These are phyloP conservation scores for Draba incana DNA, from an alignment of 345 rosid species.

Conservation along the genomic window DNA sequence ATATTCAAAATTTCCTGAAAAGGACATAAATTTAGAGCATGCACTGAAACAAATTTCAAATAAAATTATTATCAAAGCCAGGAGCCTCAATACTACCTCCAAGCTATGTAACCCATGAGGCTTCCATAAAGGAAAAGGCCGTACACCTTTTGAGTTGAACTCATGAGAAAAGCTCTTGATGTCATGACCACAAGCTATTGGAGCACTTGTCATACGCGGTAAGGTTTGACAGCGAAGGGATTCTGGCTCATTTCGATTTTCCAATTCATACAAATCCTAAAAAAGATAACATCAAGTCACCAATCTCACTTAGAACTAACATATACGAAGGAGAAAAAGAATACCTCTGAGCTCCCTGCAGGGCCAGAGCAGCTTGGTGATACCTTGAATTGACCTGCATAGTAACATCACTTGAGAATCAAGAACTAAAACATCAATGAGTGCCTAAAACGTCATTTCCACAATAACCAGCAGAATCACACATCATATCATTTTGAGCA, in stretches of 20 bases:
- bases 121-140: slow-evolving; percentile 87
- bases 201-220: slow-evolving; percentile 75
- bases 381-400: slow-evolving; percentile 54
- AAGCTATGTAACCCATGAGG: slow-evolving; percentile 69
- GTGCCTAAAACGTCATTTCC: background rate
- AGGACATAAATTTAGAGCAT: slow-evolving; percentile 36
- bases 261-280: slow-evolving; percentile 56
- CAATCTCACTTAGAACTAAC: slow-evolving; percentile 14
- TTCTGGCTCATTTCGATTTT: slow-evolving; percentile 75
- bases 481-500: background rate
- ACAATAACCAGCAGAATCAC: background rate
- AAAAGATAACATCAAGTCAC: slow-evolving; percentile 35
- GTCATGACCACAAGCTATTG: slow-evolving; percentile 79
- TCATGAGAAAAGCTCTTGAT: slow-evolving; percentile 97
- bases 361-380: slow-evolving; percentile 55
- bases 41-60: slow-evolving; percentile 18
- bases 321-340: slow-evolving; percentile 24
- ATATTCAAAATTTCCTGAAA: slow-evolving; percentile 70
- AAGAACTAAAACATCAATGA: slow-evolving; percentile 10
- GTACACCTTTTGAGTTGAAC: slow-evolving; percentile 85
- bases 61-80: background rate
- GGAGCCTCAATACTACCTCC: slow-evolving; percentile 54
- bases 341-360: slow-evolving; percentile 72
- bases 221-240: slow-evolving; percentile 31
- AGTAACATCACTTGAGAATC: slow-evolving; percentile 33